phyloP scores from a whole-genome alignment of 345 rosid species.

The Adansonia digitata region DNA sequence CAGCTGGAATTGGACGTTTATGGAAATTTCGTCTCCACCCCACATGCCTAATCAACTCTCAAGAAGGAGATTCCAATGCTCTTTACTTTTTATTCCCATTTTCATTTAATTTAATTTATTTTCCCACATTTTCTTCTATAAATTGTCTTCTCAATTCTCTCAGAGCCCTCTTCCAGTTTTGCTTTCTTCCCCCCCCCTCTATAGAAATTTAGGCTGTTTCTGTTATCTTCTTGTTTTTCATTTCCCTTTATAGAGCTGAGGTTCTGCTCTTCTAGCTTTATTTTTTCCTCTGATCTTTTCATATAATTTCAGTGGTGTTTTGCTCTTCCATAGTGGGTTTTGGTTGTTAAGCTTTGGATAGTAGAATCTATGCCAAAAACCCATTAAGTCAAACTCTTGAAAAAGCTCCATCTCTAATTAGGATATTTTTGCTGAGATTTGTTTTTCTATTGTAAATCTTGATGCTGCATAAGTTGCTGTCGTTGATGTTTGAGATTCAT shows the following conservation, averaged over 20 bases:
- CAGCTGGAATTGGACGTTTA: slow-evolving; percentile 34
- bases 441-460: slow-evolving; percentile 14
- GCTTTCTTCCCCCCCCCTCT: neutral
- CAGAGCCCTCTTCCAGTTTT: slow-evolving; percentile 30
- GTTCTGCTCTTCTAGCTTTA: slow-evolving; percentile 10
- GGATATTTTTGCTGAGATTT: slow-evolving; percentile 9
- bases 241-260: neutral
- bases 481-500: slow-evolving; percentile 63
- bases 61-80: slow-evolving; percentile 28
- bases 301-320: neutral
- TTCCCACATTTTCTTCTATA: slow-evolving; percentile 30
- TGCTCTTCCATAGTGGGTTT: neutral
- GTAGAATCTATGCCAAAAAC: neutral
- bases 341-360: neutral
- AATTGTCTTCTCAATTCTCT: slow-evolving; percentile 20
- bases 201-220: neutral
- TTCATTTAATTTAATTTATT: neutral
- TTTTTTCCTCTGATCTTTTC: neutral
- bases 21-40: slow-evolving; percentile 25
- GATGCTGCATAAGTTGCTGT: slow-evolving; percentile 27
- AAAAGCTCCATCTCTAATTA: neutral
- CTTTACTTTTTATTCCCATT: neutral
- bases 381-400: slow-evolving; percentile 14
- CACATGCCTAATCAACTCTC: slow-evolving; percentile 25
- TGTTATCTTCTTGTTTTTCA: neutral